A percentile compares a stretch with the other conserved stretches of the same genome.
phyloP scores from a whole-genome alignment of 2,329 filamentous ascomycete species.

The Talaromyces sp. region DNA sequence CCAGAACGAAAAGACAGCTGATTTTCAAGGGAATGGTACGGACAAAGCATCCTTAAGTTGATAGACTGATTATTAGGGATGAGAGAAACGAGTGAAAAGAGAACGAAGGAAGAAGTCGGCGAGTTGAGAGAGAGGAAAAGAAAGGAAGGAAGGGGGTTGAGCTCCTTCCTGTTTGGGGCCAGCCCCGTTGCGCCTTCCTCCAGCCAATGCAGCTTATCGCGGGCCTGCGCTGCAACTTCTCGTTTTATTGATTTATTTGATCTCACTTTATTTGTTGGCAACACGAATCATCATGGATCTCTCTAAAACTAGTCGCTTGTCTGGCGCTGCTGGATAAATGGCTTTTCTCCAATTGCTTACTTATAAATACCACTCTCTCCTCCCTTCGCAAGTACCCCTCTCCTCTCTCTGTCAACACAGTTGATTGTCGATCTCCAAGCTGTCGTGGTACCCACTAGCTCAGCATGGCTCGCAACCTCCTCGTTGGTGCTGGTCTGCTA shows the following conservation, averaged over 20 bases:
- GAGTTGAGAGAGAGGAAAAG: background rate
- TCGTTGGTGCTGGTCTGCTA: constrained; percentile 19
- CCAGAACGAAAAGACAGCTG: background rate
- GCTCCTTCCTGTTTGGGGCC: constrained; percentile 1
- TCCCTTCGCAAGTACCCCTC: background rate
- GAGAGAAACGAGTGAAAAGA: background rate
- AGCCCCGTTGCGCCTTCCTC: background rate
- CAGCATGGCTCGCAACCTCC: constrained; percentile 12
- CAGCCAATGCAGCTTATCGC: background rate
- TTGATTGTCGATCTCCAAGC: background rate
- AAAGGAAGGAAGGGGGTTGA: background rate
- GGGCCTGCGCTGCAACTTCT: background rate
- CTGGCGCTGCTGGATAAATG: background rate
- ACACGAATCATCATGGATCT: background rate
- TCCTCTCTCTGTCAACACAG: too few species aligned
- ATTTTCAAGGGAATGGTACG: background rate
- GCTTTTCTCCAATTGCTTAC: background rate
- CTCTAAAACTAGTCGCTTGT: background rate
- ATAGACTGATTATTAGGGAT: background rate
- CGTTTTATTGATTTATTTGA: too few species aligned
- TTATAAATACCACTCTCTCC: background rate
- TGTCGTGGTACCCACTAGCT: background rate
- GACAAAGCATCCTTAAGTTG: background rate
- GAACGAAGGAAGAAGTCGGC: background rate
- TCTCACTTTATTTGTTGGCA: background rate